phyloP scores from a whole-genome alignment of 768 basidiomycete genomes.

The Filobasidium wieringae region DNA sequence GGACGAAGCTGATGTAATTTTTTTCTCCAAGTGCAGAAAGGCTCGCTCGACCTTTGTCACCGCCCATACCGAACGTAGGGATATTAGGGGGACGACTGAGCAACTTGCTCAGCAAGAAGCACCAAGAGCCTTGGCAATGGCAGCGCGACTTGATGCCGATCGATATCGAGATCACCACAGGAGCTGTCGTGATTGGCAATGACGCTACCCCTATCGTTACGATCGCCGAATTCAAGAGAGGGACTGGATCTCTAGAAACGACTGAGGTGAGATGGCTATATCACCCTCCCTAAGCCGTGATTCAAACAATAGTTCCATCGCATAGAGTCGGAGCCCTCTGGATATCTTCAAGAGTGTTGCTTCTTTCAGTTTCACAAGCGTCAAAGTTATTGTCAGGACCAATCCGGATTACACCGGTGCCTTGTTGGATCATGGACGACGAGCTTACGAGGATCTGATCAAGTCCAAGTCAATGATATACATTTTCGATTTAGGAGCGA shows the following conservation, averaged over 20 bases:
- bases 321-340: constrained; percentile 33
- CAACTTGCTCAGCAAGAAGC: not conserved
- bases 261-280: constrained; percentile 48
- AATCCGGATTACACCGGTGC: constrained; percentile 63
- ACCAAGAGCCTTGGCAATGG: constrained; percentile 26
- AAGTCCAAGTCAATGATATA: constrained; percentile 27
- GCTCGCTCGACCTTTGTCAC: constrained; percentile 4
- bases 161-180: constrained; percentile 63
- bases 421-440: constrained; percentile 56
- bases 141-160: constrained; percentile 74
- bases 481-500: not conserved
- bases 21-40: not conserved
- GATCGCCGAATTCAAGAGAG: constrained; percentile 66
- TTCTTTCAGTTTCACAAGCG: constrained; percentile 57
- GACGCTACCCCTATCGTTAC: constrained; percentile 69
- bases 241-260: constrained; percentile 67
- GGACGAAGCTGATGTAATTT: not conserved
- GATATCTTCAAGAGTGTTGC: constrained; percentile 75
- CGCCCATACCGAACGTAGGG: constrained; percentile 5
- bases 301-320: no score
- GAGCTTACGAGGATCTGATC: constrained; percentile 50
- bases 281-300: not conserved
- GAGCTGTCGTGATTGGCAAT: constrained; percentile 75
- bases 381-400: constrained; percentile 54
- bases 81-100: not conserved